Base-by-base conservation (phyloP, 78 protist genomes). In the Guillardia theta region DNA sequence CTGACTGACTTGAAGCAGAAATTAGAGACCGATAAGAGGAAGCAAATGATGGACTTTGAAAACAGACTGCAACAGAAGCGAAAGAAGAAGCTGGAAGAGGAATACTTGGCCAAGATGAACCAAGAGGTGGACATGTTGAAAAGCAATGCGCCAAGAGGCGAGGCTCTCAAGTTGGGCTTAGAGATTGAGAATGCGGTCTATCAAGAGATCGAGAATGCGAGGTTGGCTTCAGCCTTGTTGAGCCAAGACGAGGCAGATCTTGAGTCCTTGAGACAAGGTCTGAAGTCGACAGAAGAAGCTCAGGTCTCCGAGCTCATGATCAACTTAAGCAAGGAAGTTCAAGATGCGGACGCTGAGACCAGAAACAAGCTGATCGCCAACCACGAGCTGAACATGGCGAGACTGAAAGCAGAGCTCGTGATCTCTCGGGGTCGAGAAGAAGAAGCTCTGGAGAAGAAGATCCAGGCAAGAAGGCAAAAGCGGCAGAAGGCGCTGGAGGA, bases 61-160 rank as follows among this genome's bases (percentile, higher is more conserved):
- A 43, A 70, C 83, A 24, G 44, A 30, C 90, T 78, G 18, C 53
- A 30, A 22, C 10, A 37, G 9, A 46, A 50, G 33, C 39, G 39
- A 50, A 30, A 36, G 83, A 70, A 70, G 83, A 70, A 70, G 83
- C 83, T 70, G 46, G 36, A 70, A 43, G 83, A 70, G 22, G 83
- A 24, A 12, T 24, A 70, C 33, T 10, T 4, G 46, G 83, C 70
- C 39, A 24, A 27, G 39, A 58, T 27, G 33, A 24, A 33, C 36
- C n/a, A 70, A 43, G 45, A 70, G 83, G 21, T 70, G n/a, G 83
- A n/a, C n/a, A n/a, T n/a, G n/a, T n/a, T n/a, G 36, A 43, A 33
- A 43, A 36, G 46, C 10, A 12, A 70, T 4, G 33, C n/a, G 46
- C 33, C 33, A 15, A 1, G 6, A 24, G 12, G 36, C 36, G 45